Evolutionary conservation across 139 green algal genomes (phyloP).

Genomic region (Raphidocelis subcapitata): DNA sequence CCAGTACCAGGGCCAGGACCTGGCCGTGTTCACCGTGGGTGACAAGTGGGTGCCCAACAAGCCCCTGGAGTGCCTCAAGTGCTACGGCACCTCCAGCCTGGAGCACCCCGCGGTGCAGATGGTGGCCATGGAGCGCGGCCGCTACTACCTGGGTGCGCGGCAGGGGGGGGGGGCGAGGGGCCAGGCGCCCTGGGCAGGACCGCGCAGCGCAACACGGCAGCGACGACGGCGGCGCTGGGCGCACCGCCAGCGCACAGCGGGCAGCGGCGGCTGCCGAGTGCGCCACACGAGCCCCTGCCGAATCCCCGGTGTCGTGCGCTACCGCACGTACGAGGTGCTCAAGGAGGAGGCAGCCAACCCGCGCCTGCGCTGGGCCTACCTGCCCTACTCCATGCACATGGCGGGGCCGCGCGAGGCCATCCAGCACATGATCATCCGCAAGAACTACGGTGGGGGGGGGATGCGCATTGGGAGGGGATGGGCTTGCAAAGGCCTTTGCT

Average conservation of each 20-base stretch:
- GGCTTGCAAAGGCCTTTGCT: no score
- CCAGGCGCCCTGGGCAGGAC: neutral
- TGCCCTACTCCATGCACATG: constrained; percentile 95
- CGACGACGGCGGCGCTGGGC: no score
- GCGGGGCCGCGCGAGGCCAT: constrained; percentile 85
- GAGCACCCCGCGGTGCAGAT: constrained; percentile 87
- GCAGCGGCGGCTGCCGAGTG: no score
- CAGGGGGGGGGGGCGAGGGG: neutral
- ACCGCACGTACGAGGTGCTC: constrained; percentile 84
- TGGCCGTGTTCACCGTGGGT: constrained; percentile 67
- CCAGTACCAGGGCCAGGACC: constrained; percentile 68
- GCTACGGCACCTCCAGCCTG: constrained; percentile 80
- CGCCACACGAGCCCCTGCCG: constrained; percentile 84
- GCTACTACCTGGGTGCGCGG: constrained; percentile 70
- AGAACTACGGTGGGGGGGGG: constrained; percentile 77
- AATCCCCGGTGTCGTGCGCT: constrained; percentile 80
- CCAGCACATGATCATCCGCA: constrained; percentile 94
- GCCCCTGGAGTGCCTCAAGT: constrained; percentile 74
- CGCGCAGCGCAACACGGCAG: no score
- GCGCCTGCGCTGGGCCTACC: constrained; percentile 76
- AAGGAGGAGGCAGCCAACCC: constrained; percentile 78
- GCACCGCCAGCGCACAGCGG: no score
- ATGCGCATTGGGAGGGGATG: no score
- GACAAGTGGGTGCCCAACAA: constrained; percentile 74
- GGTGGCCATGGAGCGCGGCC: constrained; percentile 83